phyloP scores from a whole-genome alignment of 2,329 filamentous ascomycete species.

The Stylonectria norvegica region DNA sequence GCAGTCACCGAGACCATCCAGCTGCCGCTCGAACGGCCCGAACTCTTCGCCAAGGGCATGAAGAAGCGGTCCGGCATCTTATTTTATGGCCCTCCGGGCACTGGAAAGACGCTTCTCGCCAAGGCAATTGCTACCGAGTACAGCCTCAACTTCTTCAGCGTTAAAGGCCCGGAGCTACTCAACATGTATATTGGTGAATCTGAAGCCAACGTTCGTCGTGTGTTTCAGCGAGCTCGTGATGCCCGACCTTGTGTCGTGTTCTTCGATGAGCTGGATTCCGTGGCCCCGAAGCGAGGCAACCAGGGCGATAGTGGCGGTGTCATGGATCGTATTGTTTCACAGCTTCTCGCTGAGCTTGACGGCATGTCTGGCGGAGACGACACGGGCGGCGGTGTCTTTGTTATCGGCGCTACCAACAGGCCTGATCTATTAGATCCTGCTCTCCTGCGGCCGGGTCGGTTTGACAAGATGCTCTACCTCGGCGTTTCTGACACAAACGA shows the following conservation, averaged over 20 bases:
- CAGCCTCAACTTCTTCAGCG: constrained; percentile 89
- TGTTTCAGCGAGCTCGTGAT: constrained; percentile 83
- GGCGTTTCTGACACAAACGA: constrained; percentile 95
- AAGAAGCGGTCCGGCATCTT: constrained; percentile 94
- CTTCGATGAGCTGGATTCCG: constrained; percentile 89
- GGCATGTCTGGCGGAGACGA: constrained; percentile 95
- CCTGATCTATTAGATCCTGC: constrained; percentile 92
- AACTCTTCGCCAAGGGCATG: constrained; percentile 95
- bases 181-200: constrained; percentile 98
- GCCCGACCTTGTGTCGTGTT: constrained; percentile 87
- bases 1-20: constrained; percentile 97
- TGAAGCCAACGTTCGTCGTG: constrained; percentile 84
- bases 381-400: constrained; percentile 83
- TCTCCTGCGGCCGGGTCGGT: constrained; percentile 81
- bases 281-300: constrained; percentile 93
- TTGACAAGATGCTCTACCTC: constrained; percentile 98
- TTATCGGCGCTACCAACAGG: constrained; percentile 93
- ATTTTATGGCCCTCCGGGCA: constrained; percentile 88
- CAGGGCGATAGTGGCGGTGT: constrained; percentile 96
- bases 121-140: constrained; percentile 94
- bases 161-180: constrained; percentile 86
- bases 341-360: constrained; percentile 90
- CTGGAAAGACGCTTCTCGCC: constrained; percentile 86
- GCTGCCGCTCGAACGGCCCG: constrained; percentile 82
- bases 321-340: constrained; percentile 96